phyloP scores from a whole-genome alignment of 2,329 filamentous ascomycete species.

The Fusarium globosum region DNA sequence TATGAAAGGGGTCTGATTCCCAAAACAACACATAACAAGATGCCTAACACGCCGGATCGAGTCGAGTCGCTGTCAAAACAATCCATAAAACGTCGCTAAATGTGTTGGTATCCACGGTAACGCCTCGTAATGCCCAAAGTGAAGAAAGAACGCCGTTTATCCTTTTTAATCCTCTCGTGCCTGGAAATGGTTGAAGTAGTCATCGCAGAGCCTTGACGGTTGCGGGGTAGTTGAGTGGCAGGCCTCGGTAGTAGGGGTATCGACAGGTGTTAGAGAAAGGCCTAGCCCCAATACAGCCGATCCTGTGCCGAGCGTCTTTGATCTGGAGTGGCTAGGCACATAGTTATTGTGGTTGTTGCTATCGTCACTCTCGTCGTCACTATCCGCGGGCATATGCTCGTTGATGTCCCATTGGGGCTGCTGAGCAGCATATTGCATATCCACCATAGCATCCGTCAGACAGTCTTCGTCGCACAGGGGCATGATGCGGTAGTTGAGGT shows the following conservation, averaged over 20 bases:
- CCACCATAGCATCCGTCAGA: slow-evolving; percentile 68
- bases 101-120: slow-evolving; percentile 38
- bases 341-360: slow-evolving; percentile 36
- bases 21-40: slow-evolving; percentile 27
- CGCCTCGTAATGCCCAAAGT: slow-evolving; percentile 34
- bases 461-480: slow-evolving; percentile 67
- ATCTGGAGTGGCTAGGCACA: slow-evolving; percentile 49
- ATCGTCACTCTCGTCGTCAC: slow-evolving; percentile 45
- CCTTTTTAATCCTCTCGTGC: slow-evolving; percentile 31
- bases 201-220: slow-evolving; percentile 32
- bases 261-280: slow-evolving; percentile 43
- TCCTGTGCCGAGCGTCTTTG: slow-evolving; percentile 49
- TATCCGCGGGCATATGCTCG: slow-evolving; percentile 47
- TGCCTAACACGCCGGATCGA: slow-evolving; percentile 37
- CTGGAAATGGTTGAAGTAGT: slow-evolving; percentile 43
- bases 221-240: slow-evolving; percentile 32
- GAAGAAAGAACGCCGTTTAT: slow-evolving; percentile 35
- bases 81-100: slow-evolving; percentile 36
- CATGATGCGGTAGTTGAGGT: slow-evolving; percentile 71
- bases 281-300: slow-evolving; percentile 40
- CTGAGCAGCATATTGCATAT: slow-evolving; percentile 70
- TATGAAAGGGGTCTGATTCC: slow-evolving; percentile 22
- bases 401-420: slow-evolving; percentile 45
- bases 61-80: slow-evolving; percentile 33
- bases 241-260: slow-evolving; percentile 36